phyloP scores from a whole-genome alignment of 805 yeast genomes.

The Metschnikowia anglica region DNA sequence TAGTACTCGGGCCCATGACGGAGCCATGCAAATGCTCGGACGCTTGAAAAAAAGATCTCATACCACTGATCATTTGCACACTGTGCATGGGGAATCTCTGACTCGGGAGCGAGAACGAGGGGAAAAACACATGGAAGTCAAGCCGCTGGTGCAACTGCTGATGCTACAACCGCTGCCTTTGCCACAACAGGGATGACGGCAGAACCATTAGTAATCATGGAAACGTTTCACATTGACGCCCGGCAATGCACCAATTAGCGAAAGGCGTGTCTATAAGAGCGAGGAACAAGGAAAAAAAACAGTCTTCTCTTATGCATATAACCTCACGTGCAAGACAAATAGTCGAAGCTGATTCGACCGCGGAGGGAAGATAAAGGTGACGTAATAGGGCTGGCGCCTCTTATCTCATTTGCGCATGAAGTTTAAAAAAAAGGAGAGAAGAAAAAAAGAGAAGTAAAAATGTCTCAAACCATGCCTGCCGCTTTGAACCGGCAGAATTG shows the following conservation, averaged over 20 bases:
- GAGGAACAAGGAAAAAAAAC: conserved; percentile 3
- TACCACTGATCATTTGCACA: neutral
- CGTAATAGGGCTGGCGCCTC: neutral
- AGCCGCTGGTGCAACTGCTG: no score
- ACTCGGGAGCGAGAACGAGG: no score
- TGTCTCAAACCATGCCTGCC: no score
- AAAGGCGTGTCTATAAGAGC: conserved; percentile 5
- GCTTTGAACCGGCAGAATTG: no score
- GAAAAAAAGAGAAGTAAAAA: no score
- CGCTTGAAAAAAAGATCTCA: neutral
- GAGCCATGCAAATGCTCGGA: conserved; percentile 5
- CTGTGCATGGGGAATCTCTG: neutral
- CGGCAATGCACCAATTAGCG: conserved; percentile 5
- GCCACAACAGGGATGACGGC: no score
- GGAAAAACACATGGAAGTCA: no score
- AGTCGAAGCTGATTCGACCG: neutral
- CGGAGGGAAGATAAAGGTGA: neutral
- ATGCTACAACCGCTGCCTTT: no score
- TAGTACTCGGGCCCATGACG: conserved; percentile 3
- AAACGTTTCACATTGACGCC: neutral
- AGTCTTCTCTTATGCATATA: neutral
- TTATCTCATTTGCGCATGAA: no score
- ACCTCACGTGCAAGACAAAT: conserved; percentile 4
- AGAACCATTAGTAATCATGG: neutral
- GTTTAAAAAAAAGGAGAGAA: no score